Evolutionary conservation across 139 green algal genomes (phyloP).

Genomic region (Chlorella vulgaris): DNA sequence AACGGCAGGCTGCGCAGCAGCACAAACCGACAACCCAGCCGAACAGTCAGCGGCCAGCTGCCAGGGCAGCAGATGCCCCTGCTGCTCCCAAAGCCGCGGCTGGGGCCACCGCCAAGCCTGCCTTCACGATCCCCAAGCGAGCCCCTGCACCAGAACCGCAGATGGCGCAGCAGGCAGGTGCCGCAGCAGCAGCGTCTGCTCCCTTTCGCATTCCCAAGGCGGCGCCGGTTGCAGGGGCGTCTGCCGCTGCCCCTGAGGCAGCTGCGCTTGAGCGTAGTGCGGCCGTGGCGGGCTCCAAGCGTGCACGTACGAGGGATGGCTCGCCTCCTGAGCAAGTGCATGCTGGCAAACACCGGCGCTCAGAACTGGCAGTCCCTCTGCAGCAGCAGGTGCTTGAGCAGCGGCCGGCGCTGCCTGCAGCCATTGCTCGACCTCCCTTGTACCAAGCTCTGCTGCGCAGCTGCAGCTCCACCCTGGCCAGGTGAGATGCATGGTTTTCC

Average conservation of each 20-base stretch:
- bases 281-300: background rate
- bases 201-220: constrained; percentile 24
- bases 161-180: background rate
- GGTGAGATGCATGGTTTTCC: background rate
- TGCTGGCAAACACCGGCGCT: no score
- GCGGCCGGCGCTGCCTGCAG: background rate
- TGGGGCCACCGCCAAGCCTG: background rate
- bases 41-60: background rate
- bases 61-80: background rate
- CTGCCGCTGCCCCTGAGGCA: background rate
- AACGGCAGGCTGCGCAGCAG: background rate
- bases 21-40: background rate
- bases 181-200: no score
- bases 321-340: no score
- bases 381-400: background rate
- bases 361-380: no score
- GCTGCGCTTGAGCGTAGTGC: background rate
- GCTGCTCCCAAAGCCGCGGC: background rate
- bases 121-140: constrained; percentile 24
- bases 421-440: background rate
- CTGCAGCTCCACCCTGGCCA: background rate
- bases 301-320: background rate
- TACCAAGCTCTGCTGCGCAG: background rate
- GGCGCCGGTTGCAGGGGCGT: background rate
- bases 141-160: background rate